A percentile compares a stretch with the other conserved stretches of the same genome.
These are phyloP conservation scores for Eutypa lata DNA, from an alignment of 2,329 filamentous ascomycete species.

Conservation along the genomic window DNA sequence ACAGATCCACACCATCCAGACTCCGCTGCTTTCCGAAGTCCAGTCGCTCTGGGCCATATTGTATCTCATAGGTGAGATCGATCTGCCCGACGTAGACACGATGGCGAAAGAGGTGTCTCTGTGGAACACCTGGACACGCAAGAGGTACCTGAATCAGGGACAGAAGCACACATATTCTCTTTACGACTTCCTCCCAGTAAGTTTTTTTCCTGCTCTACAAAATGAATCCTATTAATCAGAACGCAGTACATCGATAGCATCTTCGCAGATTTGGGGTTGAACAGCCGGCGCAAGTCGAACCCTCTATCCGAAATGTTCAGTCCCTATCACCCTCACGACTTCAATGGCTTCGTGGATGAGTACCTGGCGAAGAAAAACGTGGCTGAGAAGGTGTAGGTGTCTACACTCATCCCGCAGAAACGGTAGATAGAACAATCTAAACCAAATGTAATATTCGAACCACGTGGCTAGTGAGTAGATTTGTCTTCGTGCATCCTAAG, in stretches of 20 bases:
- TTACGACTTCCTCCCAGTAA: constrained; percentile 29
- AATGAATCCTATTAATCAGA: background rate
- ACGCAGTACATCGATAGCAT: constrained; percentile 28
- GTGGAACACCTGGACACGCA: constrained; percentile 31
- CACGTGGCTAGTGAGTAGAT: no score
- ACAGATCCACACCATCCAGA: constrained; percentile 27
- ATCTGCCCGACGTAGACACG: constrained; percentile 22
- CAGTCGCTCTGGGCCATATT: constrained; percentile 29
- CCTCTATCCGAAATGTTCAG: constrained; percentile 24
- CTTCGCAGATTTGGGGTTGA: constrained; percentile 25
- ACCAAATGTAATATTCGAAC: no score
- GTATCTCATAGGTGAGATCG: constrained; percentile 26
- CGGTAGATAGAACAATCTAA: no score
- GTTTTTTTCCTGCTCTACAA: constrained; percentile 1
- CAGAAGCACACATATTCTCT: constrained; percentile 25
- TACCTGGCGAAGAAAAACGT: constrained; percentile 15
- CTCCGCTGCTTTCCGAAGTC: constrained; percentile 26
- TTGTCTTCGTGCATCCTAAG: no score
- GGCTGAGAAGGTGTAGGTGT: constrained; percentile 4
- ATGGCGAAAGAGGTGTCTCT: constrained; percentile 28
- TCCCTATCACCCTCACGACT: constrained; percentile 25
- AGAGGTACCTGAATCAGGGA: constrained; percentile 28
- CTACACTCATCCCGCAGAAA: no score
- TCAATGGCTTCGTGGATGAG: constrained; percentile 27
- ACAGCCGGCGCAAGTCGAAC: constrained; percentile 26